Evolutionary conservation across 225 moss, liverwort and hornwort genomes (phyloP).

Genomic region (Sphagnum contortum): DNA sequence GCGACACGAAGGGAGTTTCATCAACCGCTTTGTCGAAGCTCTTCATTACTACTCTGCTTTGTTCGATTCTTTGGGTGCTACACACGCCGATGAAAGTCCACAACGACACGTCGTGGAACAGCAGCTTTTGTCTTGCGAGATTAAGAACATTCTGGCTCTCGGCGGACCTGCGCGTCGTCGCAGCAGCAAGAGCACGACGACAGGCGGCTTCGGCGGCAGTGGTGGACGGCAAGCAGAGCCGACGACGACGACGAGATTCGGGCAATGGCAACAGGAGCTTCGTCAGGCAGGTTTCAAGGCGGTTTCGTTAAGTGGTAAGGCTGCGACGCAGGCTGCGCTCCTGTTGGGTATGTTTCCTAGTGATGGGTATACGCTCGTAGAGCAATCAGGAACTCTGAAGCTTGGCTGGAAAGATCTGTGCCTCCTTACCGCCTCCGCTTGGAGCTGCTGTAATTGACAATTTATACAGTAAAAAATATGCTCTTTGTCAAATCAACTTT

Average conservation of each 20-base stretch:
- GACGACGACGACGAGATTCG: conserved; percentile 56
- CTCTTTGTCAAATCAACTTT: no score
- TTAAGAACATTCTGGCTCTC: conserved; percentile 70
- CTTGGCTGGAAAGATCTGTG: conserved; percentile 79
- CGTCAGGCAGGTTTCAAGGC: conserved; percentile 49
- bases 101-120: conserved; percentile 76
- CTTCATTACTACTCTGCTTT: conserved; percentile 80
- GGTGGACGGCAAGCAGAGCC: no score
- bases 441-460: conserved; percentile 16
- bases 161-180: conserved; percentile 41
- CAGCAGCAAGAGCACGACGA: no score
- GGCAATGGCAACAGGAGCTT: conserved; percentile 56
- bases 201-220: no score
- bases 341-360: conserved; percentile 60
- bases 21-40: conserved; percentile 70
- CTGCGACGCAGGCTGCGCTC: conserved; percentile 65
- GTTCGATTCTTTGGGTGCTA: conserved; percentile 69
- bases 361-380: conserved; percentile 57
- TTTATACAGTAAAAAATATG: no score
- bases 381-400: conserved; percentile 63
- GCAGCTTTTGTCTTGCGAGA: conserved; percentile 74
- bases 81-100: conserved; percentile 38
- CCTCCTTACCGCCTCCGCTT: conserved; percentile 74
- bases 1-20: conserved; percentile 53
- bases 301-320: conserved; percentile 56